Base-by-base conservation (phyloP, 371 early-diverging fungal genomes). In the Entomophthora muscae region DNA sequence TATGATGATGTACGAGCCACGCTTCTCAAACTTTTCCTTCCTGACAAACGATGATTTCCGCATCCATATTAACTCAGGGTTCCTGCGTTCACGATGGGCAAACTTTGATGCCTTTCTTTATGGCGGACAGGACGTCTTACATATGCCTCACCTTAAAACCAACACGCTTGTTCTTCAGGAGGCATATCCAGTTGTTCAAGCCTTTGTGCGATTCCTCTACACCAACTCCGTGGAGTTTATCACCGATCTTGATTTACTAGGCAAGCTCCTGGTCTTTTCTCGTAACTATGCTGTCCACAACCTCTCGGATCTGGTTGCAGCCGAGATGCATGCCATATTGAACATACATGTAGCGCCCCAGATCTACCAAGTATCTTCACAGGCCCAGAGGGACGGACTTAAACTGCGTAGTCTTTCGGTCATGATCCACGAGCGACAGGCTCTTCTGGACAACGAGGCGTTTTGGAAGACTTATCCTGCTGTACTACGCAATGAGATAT, bases 151-250 rank as follows among this genome's bases (percentile, higher is more conserved):
- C 10, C 1, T 72, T 0, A 76, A 83, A 32, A 83, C 85, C 0
- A 51, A 31, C 27, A 53, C 62, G 17, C 30, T 62, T 7, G 7
- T 26, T 1, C 53, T 62, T 3, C 62, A 62, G 28, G 86, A 81
- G 32, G 72, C 76, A 31, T 82, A 83, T 60, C 68, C 78, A n/a
- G 82, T 81, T 5, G 78, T 83, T 24, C 66, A 78, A 58, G 81
- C 86, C 7, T 85, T 88, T 63, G 69, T 86, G 17, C 86, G 83
- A 57, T 88, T 75, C 42, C 67, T 87, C 56, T 86, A 88, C 67
- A 86, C 89, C 0, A 85, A 82, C 66, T 78, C 81, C 65, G 68
- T 88, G 21, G 79, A 85, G 66, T 80, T 83, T 13, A 76, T 75
- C 64, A 75, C 81, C 65, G 74, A 79, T 32, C 67, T 82, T 7